phyloP scores from a whole-genome alignment of 2,329 filamentous ascomycete genomes.

The Ascochyta viciae-villosae region DNA sequence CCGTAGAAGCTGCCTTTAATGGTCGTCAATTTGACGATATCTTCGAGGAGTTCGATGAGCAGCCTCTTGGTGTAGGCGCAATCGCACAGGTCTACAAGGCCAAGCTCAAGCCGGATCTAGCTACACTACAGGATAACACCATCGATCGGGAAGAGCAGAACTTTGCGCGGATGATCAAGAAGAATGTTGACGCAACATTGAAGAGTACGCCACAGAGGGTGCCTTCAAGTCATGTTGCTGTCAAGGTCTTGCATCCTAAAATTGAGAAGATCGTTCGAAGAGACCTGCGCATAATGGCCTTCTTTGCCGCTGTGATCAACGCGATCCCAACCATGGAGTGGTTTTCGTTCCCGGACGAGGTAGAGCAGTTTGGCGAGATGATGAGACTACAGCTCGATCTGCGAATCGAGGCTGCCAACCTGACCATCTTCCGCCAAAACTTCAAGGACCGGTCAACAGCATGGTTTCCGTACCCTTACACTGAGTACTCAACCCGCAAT shows the following conservation, averaged over 20 bases:
- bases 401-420: constrained; percentile 90
- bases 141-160: constrained; percentile 60
- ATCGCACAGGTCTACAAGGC: constrained; percentile 99
- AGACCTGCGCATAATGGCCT: constrained; percentile 90
- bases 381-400: constrained; percentile 97
- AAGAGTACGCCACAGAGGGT: constrained; percentile 86
- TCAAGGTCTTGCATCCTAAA: constrained; percentile 93
- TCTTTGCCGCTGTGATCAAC: constrained; percentile 87
- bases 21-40: constrained; percentile 85
- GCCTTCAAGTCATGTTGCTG: constrained; percentile 89
- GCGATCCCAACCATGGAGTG: constrained; percentile 93
- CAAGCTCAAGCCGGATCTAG: constrained; percentile 81
- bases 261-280: constrained; percentile 90
- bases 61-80: constrained; percentile 88
- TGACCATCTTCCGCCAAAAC: constrained; percentile 85
- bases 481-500: constrained; percentile 88
- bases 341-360: constrained; percentile 95
- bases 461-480: constrained; percentile 96
- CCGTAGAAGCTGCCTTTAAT: constrained; percentile 80
- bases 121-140: constrained; percentile 66
- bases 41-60: constrained; percentile 93
- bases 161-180: constrained; percentile 73
- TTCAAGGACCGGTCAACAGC: constrained; percentile 89
- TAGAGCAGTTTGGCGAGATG: constrained; percentile 94
- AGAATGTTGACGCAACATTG: constrained; percentile 82